phyloP scores from a whole-genome alignment of 1,139 yeast species.

The Nadsonia starkeyi-henricii region DNA sequence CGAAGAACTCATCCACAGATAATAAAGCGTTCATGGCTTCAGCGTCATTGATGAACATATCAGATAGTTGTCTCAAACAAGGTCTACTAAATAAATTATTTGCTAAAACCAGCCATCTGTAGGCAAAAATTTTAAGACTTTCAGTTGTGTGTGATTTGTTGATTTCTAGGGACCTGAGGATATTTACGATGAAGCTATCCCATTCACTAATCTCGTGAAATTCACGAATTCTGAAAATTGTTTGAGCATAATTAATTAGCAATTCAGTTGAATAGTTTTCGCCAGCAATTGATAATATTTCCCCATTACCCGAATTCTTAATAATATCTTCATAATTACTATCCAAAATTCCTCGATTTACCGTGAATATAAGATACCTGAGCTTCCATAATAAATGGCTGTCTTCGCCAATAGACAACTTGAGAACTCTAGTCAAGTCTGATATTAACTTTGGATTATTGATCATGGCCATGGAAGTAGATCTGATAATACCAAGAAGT shows the following conservation, averaged over 20 bases:
- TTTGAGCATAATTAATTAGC: constrained; percentile 11
- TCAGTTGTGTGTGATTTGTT: constrained; percentile 6
- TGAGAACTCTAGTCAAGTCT: not conserved
- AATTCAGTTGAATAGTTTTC: constrained; percentile 7
- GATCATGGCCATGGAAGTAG: not conserved
- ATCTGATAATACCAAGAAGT: not conserved
- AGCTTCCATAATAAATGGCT: constrained; percentile 5
- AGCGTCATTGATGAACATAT: constrained; percentile 10
- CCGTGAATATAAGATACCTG: not conserved
- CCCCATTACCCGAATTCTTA: constrained; percentile 7
- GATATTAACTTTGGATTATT: not conserved
- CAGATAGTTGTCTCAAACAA: constrained; percentile 9
- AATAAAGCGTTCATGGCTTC: constrained; percentile 10
- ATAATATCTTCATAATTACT: not conserved
- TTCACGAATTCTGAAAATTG: constrained; percentile 14
- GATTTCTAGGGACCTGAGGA: constrained; percentile 10
- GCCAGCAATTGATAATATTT: constrained; percentile 4
- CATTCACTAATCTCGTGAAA: constrained; percentile 10
- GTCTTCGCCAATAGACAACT: not conserved
- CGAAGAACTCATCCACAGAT: constrained; percentile 13
- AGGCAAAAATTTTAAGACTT: constrained; percentile 10
- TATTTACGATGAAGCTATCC: constrained; percentile 9
- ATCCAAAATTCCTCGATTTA: not conserved
- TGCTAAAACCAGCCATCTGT: constrained; percentile 17
- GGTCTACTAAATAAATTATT: constrained; percentile 10